Evolutionary conservation across 169 alveolate species (phyloP).

Genomic region (Eimeria maxima): DNA sequence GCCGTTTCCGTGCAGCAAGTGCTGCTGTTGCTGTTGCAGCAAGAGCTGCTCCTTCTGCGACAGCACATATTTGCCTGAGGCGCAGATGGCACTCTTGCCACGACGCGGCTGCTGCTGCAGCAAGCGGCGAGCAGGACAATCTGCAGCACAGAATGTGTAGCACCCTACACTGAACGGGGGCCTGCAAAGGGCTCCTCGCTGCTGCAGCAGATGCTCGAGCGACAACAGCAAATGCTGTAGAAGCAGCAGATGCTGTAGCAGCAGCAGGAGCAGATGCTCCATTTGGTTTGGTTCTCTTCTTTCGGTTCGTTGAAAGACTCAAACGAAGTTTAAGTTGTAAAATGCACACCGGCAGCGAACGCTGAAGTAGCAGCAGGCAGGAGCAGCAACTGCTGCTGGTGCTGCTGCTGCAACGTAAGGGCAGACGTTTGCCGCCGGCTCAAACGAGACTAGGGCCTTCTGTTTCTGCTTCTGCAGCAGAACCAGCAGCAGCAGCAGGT

Average conservation of each 20-base stretch:
- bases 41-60: too few species aligned
- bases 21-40: background rate
- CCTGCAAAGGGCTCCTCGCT: background rate
- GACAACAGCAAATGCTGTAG: background rate
- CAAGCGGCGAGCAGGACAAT: too few species aligned
- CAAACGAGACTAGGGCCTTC: background rate
- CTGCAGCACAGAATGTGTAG: too few species aligned
- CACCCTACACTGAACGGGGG: too few species aligned
- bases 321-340: background rate
- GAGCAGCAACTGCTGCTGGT: background rate
- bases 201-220: background rate
- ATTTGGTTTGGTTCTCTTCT: background rate
- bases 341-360: background rate
- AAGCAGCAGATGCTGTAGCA: background rate
- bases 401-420: background rate
- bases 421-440: background rate
- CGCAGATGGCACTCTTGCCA: too few species aligned
- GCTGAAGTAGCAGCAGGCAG: background rate
- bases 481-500: slow-evolving; percentile 17
- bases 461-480: background rate
- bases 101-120: background rate
- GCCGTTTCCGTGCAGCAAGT: background rate
- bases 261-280: background rate
- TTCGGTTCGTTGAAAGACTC: background rate
- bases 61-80: too few species aligned